Evolutionary conservation across 2,329 filamentous ascomycete genomes (phyloP).

Genomic region (Botrytis fabae): DNA sequence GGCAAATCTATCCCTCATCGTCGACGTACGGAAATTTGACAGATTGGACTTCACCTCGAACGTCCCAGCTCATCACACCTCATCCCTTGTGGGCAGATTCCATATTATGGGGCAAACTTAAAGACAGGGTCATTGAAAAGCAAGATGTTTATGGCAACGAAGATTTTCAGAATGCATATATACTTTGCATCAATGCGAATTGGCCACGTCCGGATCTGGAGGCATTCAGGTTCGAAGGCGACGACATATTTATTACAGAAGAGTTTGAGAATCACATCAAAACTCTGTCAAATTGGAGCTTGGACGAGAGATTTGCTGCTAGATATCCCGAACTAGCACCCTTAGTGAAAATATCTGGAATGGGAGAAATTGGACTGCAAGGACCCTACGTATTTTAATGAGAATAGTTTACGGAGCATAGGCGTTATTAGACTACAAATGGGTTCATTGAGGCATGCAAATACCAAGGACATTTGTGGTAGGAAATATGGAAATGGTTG

Average conservation of each 20-base stretch:
- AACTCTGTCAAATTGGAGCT: constrained; percentile 34
- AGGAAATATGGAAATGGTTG: not conserved
- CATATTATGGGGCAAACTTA: constrained; percentile 43
- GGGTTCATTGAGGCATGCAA: constrained; percentile 12
- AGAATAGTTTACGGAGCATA: not conserved
- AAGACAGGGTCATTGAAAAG: constrained; percentile 42
- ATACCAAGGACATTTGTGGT: constrained; percentile 2
- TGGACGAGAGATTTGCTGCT: constrained; percentile 33
- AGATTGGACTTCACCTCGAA: constrained; percentile 30
- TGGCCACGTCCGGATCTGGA: constrained; percentile 39
- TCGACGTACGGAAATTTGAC: constrained; percentile 32
- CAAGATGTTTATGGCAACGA: constrained; percentile 44
- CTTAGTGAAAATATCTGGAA: constrained; percentile 4
- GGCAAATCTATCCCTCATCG: constrained; percentile 33
- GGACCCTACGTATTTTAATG: not conserved
- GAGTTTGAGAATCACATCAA: constrained; percentile 32
- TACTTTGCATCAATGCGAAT: constrained; percentile 41
- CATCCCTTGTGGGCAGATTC: constrained; percentile 40
- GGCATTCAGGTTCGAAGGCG: constrained; percentile 29
- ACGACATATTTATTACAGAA: constrained; percentile 30
- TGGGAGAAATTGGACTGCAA: not conserved
- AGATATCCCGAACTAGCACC: constrained; percentile 35
- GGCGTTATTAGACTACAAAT: not conserved
- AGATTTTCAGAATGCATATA: constrained; percentile 44
- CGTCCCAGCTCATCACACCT: constrained; percentile 39